phyloP scores from a whole-genome alignment of 225 moss, liverwort and hornwort species.

The Thuidium tamariscinum region DNA sequence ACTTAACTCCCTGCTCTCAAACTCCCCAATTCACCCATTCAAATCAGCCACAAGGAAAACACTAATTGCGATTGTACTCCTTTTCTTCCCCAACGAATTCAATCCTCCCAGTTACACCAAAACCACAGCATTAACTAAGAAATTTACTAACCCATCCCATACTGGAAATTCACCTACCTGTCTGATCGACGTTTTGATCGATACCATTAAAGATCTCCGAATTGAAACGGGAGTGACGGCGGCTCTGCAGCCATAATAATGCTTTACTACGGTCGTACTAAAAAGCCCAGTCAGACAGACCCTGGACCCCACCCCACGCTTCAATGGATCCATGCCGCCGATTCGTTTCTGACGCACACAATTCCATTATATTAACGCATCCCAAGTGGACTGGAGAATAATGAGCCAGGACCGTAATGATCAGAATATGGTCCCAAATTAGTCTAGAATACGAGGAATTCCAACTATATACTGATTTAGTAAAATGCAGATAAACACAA shows the following conservation, averaged over 20 bases:
- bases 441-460: neutral
- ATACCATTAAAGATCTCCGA: neutral
- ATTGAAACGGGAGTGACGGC: neutral
- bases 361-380: neutral
- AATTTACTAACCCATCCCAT: neutral
- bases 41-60: neutral
- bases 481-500: neutral
- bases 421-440: too few species aligned
- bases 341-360: conserved; percentile 18
- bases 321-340: conserved; percentile 40
- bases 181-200: neutral
- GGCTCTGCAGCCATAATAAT: neutral
- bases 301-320: conserved; percentile 7
- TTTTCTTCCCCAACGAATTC: neutral
- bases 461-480: neutral
- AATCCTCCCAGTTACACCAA: neutral
- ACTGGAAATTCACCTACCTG: neutral
- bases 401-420: neutral
- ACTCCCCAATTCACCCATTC: neutral
- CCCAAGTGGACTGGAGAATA: neutral
- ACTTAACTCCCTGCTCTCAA: neutral
- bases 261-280: neutral
- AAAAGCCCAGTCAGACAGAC: neutral
- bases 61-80: neutral
- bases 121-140: neutral